Evolutionary conservation across 768 basidiomycete genomes (phyloP).

Genomic region (Neoboletus brunneissimus): DNA sequence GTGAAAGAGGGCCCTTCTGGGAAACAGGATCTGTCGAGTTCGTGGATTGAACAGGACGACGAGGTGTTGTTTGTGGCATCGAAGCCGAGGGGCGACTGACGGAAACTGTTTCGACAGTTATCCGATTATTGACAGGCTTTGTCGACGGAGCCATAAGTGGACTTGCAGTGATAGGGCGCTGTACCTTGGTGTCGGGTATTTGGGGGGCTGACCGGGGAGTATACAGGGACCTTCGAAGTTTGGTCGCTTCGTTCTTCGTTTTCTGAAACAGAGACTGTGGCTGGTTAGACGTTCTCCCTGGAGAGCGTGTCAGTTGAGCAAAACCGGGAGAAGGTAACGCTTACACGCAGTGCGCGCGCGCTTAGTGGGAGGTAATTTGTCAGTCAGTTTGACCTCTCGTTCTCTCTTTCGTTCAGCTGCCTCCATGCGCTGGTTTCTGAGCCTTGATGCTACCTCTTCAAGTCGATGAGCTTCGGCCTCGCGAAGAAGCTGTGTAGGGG

Average conservation of each 20-base stretch:
- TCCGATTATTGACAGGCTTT: slow-evolving; percentile 35
- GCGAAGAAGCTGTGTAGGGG: slow-evolving; percentile 45
- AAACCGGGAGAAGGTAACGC: slow-evolving; percentile 20
- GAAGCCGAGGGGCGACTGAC: slow-evolving; percentile 34
- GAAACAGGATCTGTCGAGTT: slow-evolving; percentile 7
- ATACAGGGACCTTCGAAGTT: slow-evolving; percentile 61
- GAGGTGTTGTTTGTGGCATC: slow-evolving; percentile 4
- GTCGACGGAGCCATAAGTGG: slow-evolving; percentile 36
- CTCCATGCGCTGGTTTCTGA: slow-evolving; percentile 65
- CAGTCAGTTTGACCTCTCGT: slow-evolving; percentile 72
- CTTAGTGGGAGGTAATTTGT: slow-evolving; percentile 64
- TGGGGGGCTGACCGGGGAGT: slow-evolving; percentile 52
- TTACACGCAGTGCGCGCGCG: slow-evolving; percentile 58
- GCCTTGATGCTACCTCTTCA: slow-evolving; percentile 57
- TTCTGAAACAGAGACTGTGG: slow-evolving; percentile 79
- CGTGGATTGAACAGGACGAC: slow-evolving; percentile 35
- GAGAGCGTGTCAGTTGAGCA: slow-evolving; percentile 11
- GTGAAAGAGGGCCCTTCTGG: slow-evolving; percentile 31
- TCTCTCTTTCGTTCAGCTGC: slow-evolving; percentile 75
- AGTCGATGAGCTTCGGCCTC: slow-evolving; percentile 61
- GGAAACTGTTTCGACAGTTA: slow-evolving; percentile 51
- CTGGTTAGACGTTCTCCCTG: slow-evolving; percentile 40
- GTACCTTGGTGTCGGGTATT: slow-evolving; percentile 44
- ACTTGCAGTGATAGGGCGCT: slow-evolving; percentile 35
- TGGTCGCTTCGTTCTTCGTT: slow-evolving; percentile 67